Evolutionary conservation across 495 filamentous ascomycete genomes (phyloP).

Genomic region (Trichoderma parareesei): DNA sequence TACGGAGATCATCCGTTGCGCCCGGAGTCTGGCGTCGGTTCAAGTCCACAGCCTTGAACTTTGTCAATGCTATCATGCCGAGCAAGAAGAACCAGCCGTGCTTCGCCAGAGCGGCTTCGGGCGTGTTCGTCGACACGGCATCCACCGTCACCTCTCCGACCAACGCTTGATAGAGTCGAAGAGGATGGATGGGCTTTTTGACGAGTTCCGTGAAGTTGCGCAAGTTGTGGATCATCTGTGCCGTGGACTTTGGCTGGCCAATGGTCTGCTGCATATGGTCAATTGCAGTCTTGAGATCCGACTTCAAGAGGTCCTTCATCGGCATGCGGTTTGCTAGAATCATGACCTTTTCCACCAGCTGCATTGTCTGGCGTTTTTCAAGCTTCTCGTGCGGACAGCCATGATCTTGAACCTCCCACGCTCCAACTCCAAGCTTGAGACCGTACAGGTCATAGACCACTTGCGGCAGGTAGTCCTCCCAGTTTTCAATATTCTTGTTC

Average conservation of each 20-base stretch:
- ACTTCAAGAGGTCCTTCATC: slow-evolving; percentile 85
- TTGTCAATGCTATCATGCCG: slow-evolving; percentile 78
- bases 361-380: slow-evolving; percentile 64
- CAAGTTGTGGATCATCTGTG: slow-evolving; percentile 64
- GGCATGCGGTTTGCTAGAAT: slow-evolving; percentile 72
- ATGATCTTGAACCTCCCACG: slow-evolving; percentile 64
- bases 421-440: slow-evolving; percentile 63
- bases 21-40: slow-evolving; percentile 70
- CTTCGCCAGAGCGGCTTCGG: slow-evolving; percentile 53
- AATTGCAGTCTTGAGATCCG: slow-evolving; percentile 76
- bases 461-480: slow-evolving; percentile 73
- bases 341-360: slow-evolving; percentile 75
- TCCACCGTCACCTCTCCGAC: slow-evolving; percentile 62
- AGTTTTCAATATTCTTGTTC: slow-evolving; percentile 54
- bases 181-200: slow-evolving; percentile 70
- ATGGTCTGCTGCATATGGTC: slow-evolving; percentile 75
- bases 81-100: slow-evolving; percentile 91
- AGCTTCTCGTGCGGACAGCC: slow-evolving; percentile 66
- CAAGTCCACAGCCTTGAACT: slow-evolving; percentile 62
- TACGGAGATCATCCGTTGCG: slow-evolving; percentile 77
- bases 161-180: slow-evolving; percentile 69
- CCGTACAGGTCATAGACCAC: slow-evolving; percentile 85
- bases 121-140: slow-evolving; percentile 40
- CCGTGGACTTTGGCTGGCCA: slow-evolving; percentile 52
- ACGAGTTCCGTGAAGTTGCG: slow-evolving; percentile 68